These are phyloP conservation scores for Volutella citrinella DNA, from an alignment of 2,329 filamentous ascomycete species.

Conservation along the genomic window DNA sequence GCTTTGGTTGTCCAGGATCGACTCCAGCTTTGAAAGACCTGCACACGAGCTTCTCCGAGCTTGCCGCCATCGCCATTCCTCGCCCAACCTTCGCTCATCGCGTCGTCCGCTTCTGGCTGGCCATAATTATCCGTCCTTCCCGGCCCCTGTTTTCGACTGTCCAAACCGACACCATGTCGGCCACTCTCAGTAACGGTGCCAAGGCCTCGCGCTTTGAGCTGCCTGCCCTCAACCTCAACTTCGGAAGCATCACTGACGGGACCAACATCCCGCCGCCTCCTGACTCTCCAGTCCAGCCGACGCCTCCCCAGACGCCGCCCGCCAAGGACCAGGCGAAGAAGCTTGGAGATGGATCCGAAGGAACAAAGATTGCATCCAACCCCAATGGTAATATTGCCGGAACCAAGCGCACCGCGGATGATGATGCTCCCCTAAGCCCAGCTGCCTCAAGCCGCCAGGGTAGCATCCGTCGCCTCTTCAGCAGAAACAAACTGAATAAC, in stretches of 20 bases:
- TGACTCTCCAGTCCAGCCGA: slow-evolving; percentile 50
- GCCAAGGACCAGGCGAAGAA: slow-evolving; percentile 22
- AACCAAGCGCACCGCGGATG: slow-evolving; percentile 49
- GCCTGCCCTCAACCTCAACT: slow-evolving; percentile 56
- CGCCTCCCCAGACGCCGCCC: slow-evolving; percentile 38
- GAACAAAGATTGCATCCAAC: slow-evolving; percentile 22
- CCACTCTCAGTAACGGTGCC: slow-evolving; percentile 27
- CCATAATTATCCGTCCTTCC: slow-evolving; percentile 10
- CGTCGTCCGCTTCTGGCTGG: slow-evolving; percentile 6
- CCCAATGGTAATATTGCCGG: slow-evolving; percentile 46
- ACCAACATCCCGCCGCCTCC: slow-evolving; percentile 58
- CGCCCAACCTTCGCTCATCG: slow-evolving; percentile 4
- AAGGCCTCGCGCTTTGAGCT: slow-evolving; percentile 49
- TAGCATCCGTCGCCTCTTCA: slow-evolving; percentile 57
- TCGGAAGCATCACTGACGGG: slow-evolving; percentile 57
- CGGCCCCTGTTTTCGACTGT: slow-evolving; percentile 12
- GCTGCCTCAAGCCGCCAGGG: slow-evolving; percentile 49
- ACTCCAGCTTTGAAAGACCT: slow-evolving; percentile 7
- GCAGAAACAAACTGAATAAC: slow-evolving; percentile 53
- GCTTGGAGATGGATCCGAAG: slow-evolving; percentile 17
- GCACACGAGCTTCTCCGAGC: slow-evolving; percentile 1
- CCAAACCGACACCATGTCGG: slow-evolving; percentile 26
- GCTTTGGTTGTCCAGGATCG: slow-evolving; percentile 14
- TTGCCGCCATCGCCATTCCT: not conserved
- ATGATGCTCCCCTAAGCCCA: slow-evolving; percentile 51